Evolutionary conservation across 257 asterid species (phyloP).

Genomic region (Nicotiana tabacum): DNA sequence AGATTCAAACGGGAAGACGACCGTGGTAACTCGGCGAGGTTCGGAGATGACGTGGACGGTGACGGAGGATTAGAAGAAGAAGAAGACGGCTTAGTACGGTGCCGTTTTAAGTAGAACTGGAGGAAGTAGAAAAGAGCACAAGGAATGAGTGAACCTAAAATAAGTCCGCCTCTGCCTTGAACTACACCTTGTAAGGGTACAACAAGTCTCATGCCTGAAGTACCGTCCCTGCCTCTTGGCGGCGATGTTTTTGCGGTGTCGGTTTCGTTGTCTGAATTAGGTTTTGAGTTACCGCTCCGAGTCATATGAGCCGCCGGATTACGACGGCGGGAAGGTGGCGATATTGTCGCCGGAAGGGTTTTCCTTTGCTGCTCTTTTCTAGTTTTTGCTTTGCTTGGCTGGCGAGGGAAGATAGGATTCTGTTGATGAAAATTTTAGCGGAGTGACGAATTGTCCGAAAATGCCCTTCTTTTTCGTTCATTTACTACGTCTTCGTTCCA

Average conservation of each 20-base stretch:
- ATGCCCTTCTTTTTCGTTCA: conserved; percentile 5
- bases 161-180: conserved; percentile 83
- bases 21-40: conserved; percentile 51
- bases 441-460: conserved; percentile 8
- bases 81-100: conserved; percentile 50
- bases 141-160: conserved; percentile 87
- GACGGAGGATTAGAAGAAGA: conserved; percentile 34
- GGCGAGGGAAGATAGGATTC: conserved; percentile 46
- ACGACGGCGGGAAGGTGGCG: not conserved
- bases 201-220: conserved; percentile 76
- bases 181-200: conserved; percentile 93
- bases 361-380: conserved; percentile 22
- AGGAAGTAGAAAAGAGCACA: conserved; percentile 84
- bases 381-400: conserved; percentile 33
- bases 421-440: conserved; percentile 23
- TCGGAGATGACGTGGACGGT: conserved; percentile 45
- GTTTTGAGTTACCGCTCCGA: conserved; percentile 22
- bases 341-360: not conserved
- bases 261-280: conserved; percentile 22
- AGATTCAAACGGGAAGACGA: conserved; percentile 68
- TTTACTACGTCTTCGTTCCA: too few relatives aligned
- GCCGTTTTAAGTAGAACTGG: conserved; percentile 74
- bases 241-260: conserved; percentile 16
- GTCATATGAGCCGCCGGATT: conserved; percentile 26
- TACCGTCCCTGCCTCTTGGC: not conserved